Base-by-base conservation (phyloP, 2,329 filamentous ascomycete genomes). In the Calonectria honghensis region DNA sequence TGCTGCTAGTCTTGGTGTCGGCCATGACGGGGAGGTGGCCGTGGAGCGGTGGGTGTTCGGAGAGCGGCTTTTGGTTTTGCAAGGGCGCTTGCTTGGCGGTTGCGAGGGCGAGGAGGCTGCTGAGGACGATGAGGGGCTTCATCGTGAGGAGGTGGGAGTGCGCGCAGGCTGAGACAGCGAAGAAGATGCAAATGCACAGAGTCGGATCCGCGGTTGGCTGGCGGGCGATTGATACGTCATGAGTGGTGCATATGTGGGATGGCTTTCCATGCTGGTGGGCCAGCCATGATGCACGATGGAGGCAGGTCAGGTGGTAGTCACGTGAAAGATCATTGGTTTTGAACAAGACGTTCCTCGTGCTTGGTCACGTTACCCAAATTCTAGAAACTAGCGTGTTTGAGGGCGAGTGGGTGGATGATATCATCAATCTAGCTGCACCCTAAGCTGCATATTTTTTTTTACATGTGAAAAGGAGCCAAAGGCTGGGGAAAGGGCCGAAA, bases 1-100 rank as follows among this genome's bases (percentile, higher is more conserved):
- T 11, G 41, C n/a, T 48, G 45, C 18, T 48, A 7, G 37, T 39
- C 37, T 18, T 54, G 31, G 20, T 68, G 63, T 78, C 77, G 71
- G 80, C 78, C 77, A 84, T 83, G 74, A 79, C 75, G 73, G 80
- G 82, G 48, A 81, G 78, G 51, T 78, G 77, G 67, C 76, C 76
- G 73, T 71, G 75, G 39, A 76, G 75, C 64, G 70, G 73, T 41
- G 70, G 78, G 20, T 61, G 74, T 6, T 69, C 51, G 73, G 61
- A 48, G 3, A 64, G 61, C 4, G 32, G 6, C 70, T 67, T 48
- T 48, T 50, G 57, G n/a, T 64, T 45, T 48, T 48, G 39, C 16
- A 45, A 39, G 29, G 79, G 75, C 6, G 45, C 51, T 32, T 76
- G 75, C 29, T 3, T 10, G n/a, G 72, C 72, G 24, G 67, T 41